Conservation (phyloP, 768 basidiomycete genomes). For the Termitomyces sp. region DNA sequence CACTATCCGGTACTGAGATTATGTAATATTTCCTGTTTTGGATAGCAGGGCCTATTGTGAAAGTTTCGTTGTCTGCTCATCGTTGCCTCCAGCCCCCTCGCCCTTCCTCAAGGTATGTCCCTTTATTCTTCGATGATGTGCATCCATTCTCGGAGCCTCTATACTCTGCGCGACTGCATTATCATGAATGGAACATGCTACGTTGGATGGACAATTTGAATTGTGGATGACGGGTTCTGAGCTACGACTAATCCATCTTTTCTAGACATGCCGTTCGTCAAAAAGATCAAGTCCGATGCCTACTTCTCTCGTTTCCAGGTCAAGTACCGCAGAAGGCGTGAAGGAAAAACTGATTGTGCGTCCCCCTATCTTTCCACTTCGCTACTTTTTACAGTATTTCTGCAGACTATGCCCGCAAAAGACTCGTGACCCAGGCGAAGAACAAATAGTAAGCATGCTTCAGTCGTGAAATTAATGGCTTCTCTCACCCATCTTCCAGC, state of each 20-base stretch:
- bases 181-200: neutral
- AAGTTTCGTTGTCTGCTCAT: constrained; percentile 16
- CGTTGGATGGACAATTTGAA: constrained; percentile 25
- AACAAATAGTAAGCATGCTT: constrained; percentile 83
- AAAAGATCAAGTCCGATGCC: constrained; percentile 92
- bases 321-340: constrained; percentile 95
- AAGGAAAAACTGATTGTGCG: constrained; percentile 98
- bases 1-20: constrained; percentile 6
- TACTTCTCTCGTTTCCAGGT: constrained; percentile 99
- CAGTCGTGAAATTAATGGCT: neutral
- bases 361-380: constrained; percentile 6
- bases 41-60: neutral
- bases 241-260: constrained; percentile 4
- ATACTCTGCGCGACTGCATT: neutral
- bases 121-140: neutral
- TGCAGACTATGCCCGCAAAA: constrained; percentile 95
- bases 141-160: neutral
- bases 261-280: constrained; percentile 90
- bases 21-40: constrained; percentile 24
- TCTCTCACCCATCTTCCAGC: constrained; percentile 31
- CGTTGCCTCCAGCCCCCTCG: constrained; percentile 26
- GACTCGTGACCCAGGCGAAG: constrained; percentile 96
- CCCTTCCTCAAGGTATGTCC: constrained; percentile 38
- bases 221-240: constrained; percentile 29
- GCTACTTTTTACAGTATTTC: constrained; percentile 10